Percentiles rank a stretch among this genome's conserved stretches.
Conservation (phyloP, 2,329 filamentous ascomycete genomes). For the Venturia asperata region DNA sequence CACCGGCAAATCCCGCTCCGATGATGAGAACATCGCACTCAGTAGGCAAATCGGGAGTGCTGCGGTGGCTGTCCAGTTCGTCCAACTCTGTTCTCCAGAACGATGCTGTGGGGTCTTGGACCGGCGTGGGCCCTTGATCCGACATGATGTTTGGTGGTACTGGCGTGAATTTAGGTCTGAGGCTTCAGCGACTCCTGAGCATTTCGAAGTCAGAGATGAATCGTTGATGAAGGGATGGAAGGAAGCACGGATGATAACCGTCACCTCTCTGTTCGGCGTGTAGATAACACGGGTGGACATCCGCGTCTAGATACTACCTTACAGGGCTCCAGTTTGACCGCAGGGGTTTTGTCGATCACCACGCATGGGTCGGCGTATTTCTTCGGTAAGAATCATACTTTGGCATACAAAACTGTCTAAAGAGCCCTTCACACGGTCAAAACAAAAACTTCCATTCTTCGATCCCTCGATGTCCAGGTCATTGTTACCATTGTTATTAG, state of each 20-base stretch:
- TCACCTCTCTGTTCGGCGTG: background rate
- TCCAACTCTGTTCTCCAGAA: slow-evolving; percentile 71
- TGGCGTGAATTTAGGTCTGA: background rate
- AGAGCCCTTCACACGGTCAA: too few species aligned
- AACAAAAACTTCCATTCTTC: too few species aligned
- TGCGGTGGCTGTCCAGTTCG: slow-evolving; percentile 58
- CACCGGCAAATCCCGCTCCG: slow-evolving; percentile 70
- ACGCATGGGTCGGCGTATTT: background rate
- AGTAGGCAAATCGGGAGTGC: slow-evolving; percentile 55
- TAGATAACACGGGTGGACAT: background rate
- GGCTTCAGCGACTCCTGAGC: background rate
- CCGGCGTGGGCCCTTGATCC: slow-evolving; percentile 44
- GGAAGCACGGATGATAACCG: background rate
- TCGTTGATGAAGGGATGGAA: background rate
- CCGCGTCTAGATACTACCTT: background rate
- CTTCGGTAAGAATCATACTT: background rate
- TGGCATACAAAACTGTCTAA: too few species aligned
- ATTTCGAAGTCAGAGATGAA: background rate
- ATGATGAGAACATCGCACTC: slow-evolving; percentile 63
- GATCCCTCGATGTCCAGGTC: too few species aligned
- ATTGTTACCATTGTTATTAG: too few species aligned
- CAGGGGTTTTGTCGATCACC: background rate
- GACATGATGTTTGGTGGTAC: background rate
- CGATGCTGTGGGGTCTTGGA: slow-evolving; percentile 52
- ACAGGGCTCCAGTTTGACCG: background rate